Base-by-base conservation (phyloP, 805 yeast genomes). In the Debaryomyces hansenii region DNA sequence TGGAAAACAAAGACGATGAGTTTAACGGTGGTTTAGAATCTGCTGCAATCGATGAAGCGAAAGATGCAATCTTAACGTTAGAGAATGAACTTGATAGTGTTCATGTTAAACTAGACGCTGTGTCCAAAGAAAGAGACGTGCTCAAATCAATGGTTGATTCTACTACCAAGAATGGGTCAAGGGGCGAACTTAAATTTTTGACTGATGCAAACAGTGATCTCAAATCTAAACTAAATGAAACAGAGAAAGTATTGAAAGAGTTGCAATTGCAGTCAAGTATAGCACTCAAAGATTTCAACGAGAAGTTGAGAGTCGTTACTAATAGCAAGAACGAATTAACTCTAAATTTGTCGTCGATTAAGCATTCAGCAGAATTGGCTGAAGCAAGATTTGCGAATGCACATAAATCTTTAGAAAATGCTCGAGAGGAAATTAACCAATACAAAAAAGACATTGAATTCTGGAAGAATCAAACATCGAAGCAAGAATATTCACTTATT, bases 51-150 rank as follows among this genome's bases (percentile, higher is more conserved):
- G 75, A 70, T 40, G 89, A 84, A 51, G 91, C 92, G 0, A 80
- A 80, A 50, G 83, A 82, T 24, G 90, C 90, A 1, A 84, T 87
- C 20, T 52, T 78, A 21, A 78, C 83, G 0, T 67, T 87, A 41
- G 83, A 84, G 60, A 78, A 80, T 12, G 83, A 84, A 52, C 66
- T 87, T 33, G 70, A 74, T 16, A 68, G 76, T 14, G 58, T 81
- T 8, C 80, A 79, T 51, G 58, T 74, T 2, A 81, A 79, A 58
- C 62, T 83, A 37, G 78, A 72, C 9, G 76, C 85, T 1, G 73
- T 80, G 2, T 67, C 75, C 4, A 77, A 82, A 50, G 95, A 88
- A 61, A 78, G 90, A 45, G 95, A 90, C 54, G 79, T 83, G 68
- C 75, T 84, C 55, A 75, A 82, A 58, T 38, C 55, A 4, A 44